These are phyloP conservation scores for Draba incana DNA, from an alignment of 345 rosid species.

Conservation along the genomic window DNA sequence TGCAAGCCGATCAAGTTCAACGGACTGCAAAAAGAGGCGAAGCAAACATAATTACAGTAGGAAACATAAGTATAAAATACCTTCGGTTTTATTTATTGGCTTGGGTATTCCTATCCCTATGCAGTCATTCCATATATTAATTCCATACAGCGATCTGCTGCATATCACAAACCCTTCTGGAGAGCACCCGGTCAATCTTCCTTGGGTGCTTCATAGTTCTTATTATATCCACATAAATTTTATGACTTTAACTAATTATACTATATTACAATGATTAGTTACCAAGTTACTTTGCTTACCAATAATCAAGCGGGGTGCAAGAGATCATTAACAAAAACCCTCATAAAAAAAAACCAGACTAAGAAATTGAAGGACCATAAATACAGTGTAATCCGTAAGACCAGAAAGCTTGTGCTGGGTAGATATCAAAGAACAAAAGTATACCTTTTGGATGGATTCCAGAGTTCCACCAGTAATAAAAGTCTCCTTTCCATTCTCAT, in stretches of 20 bases:
- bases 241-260: neutral
- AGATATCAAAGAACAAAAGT: constrained; percentile 2
- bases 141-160: constrained; percentile 17
- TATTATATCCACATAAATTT: constrained; percentile 19
- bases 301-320: constrained; percentile 5
- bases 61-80: constrained; percentile 16
- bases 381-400: constrained; percentile 16
- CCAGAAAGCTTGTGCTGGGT: constrained; percentile 14
- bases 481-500: constrained; percentile 89
- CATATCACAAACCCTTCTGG: constrained; percentile 26
- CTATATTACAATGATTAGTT: constrained; percentile 21
- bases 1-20: constrained; percentile 91
- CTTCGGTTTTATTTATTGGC: constrained; percentile 28
- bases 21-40: constrained; percentile 56
- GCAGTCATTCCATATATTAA: constrained; percentile 23
- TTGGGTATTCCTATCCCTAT: constrained; percentile 25
- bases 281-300: constrained; percentile 27
- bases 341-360: constrained; percentile 23
- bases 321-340: constrained; percentile 29
- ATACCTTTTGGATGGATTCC: constrained; percentile 82
- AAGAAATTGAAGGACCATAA: constrained; percentile 12
- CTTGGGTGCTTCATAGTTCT: constrained; percentile 21
- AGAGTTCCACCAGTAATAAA: constrained; percentile 84
- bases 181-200: constrained; percentile 18
- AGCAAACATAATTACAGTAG: constrained; percentile 31